Conservation (phyloP, 2,329 filamentous ascomycete genomes). For the Diplodia seriata region DNA sequence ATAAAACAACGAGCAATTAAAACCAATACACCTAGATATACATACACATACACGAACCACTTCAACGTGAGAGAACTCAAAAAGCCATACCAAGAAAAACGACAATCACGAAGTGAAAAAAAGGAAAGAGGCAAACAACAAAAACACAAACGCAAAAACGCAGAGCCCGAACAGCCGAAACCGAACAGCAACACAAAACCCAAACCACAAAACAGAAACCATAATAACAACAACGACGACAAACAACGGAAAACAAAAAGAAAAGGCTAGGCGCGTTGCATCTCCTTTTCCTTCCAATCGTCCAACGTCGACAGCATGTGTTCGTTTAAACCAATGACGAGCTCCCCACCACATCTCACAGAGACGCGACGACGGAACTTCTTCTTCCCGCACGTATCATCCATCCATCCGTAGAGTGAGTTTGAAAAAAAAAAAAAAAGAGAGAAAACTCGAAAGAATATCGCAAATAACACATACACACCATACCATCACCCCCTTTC, state of each 20-base stretch:
- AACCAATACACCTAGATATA: background rate
- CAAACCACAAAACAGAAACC: background rate
- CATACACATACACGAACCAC: background rate
- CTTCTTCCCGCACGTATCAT: background rate
- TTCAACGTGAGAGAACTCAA: background rate
- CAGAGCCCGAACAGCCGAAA: background rate
- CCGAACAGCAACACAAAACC: background rate
- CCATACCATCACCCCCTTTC: background rate
- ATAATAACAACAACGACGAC: background rate
- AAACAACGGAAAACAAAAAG: background rate
- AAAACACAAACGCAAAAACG: background rate
- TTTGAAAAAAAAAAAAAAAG: too few species aligned
- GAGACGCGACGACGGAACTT: background rate
- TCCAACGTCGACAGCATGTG: background rate
- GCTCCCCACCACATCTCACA: background rate
- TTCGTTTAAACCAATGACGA: background rate
- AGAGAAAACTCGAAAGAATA: background rate
- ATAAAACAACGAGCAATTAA: background rate
- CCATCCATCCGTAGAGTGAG: background rate
- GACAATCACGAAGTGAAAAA: background rate
- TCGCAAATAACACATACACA: background rate
- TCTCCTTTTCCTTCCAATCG: background rate
- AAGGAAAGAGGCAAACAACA: background rate
- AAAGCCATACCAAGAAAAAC: background rate
- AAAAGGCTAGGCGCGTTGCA: background rate